Evolutionary conservation across 73 alveolate species (phyloP).

Genomic region (Stentor roeselii): DNA sequence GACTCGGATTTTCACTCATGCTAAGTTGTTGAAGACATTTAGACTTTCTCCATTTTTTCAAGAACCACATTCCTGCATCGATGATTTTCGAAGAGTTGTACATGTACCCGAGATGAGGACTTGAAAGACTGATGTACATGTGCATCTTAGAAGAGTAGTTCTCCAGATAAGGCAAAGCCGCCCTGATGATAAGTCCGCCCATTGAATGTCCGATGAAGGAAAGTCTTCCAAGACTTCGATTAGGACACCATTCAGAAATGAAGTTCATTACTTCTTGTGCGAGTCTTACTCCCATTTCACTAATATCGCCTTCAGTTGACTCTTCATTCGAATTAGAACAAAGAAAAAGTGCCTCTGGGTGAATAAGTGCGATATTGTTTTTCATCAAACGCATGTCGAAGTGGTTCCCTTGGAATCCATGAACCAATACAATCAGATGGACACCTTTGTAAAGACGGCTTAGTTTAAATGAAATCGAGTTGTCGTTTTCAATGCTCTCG

Average conservation of each 20-base stretch:
- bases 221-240: slow-evolving; percentile 35
- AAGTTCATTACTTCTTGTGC: slow-evolving; percentile 75
- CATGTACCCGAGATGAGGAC: slow-evolving; percentile 98
- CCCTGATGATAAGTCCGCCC: slow-evolving; percentile 93
- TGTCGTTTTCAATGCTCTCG: slow-evolving; percentile 39
- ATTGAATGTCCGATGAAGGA: slow-evolving; percentile 77
- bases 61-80: slow-evolving; percentile 97
- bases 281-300: slow-evolving; percentile 97
- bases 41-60: slow-evolving; percentile 96
- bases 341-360: slow-evolving; percentile 95
- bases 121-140: slow-evolving; percentile 88
- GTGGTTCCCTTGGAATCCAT: slow-evolving; percentile 99
- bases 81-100: slow-evolving; percentile 70
- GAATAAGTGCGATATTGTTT: slow-evolving; percentile 89
- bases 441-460: slow-evolving; percentile 47
- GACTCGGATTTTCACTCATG: slow-evolving; percentile 82
- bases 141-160: slow-evolving; percentile 89
- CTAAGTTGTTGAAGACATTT: slow-evolving; percentile 88
- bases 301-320: slow-evolving; percentile 87
- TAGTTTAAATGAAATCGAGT: slow-evolving; percentile 9
- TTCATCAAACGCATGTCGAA: slow-evolving; percentile 96
- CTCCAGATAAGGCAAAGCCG: slow-evolving; percentile 87
- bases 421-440: slow-evolving; percentile 95
- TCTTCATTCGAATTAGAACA: slow-evolving; percentile 94
- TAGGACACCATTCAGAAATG: slow-evolving; percentile 58